These are phyloP conservation scores for Phytophthora capsici DNA, from an alignment of 352 stramenopile genomes.

Conservation along the genomic window DNA sequence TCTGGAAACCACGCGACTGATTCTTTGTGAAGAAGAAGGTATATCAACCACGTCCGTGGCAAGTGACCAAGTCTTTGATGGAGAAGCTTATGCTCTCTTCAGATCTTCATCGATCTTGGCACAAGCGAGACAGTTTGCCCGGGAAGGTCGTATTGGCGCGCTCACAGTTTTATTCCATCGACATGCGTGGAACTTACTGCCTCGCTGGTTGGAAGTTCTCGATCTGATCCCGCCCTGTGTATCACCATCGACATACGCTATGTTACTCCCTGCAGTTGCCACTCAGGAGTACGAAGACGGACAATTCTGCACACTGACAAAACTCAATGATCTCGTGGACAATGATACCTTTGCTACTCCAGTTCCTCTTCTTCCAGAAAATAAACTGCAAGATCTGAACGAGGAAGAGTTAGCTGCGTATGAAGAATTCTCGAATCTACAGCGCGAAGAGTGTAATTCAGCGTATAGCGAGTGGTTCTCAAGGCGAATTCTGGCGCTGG, in stretches of 20 bases:
- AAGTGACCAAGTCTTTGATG: conserved; percentile 53
- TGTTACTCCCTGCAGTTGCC: conserved; percentile 57
- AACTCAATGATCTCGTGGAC: background rate
- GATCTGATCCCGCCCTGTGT: conserved; percentile 48
- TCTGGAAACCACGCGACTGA: conserved; percentile 50
- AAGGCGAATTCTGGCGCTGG: conserved; percentile 60
- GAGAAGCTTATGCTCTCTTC: conserved; percentile 36
- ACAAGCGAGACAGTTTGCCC: conserved; percentile 52
- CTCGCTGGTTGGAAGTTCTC: conserved; percentile 56
- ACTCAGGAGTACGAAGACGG: conserved; percentile 29
- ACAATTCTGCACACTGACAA: conserved; percentile 55
- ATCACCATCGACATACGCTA: conserved; percentile 44
- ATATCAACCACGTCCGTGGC: conserved; percentile 19
- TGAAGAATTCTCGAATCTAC: conserved; percentile 35
- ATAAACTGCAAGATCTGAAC: conserved; percentile 48
- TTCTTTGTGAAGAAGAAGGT: conserved; percentile 43
- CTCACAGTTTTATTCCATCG: conserved; percentile 55
- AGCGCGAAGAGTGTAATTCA: conserved; percentile 29
- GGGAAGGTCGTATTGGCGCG: conserved; percentile 51
- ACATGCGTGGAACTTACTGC: conserved; percentile 60
- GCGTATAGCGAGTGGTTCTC: conserved; percentile 61
- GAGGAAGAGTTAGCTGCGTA: conserved; percentile 47
- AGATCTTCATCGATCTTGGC: conserved; percentile 41
- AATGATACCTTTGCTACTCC: conserved; percentile 20
- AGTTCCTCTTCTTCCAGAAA: conserved; percentile 44